Base-by-base conservation (phyloP, 2,329 filamentous ascomycete species). In the Trichoderma sp. region DNA sequence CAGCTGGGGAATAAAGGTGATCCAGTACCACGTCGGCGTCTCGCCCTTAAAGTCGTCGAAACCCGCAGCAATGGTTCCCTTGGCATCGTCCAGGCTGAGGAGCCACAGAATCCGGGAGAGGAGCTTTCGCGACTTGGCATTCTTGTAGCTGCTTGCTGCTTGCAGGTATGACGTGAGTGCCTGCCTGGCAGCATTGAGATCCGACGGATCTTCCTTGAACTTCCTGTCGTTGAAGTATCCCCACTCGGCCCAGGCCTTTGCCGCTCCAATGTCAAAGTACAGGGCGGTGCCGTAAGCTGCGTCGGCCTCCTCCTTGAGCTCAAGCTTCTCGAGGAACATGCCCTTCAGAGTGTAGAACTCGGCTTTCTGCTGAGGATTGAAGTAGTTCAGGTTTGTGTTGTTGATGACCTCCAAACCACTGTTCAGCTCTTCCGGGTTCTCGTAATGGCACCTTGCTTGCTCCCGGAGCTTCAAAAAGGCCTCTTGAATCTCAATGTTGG, bases 271-370 rank as follows among this genome's bases (percentile, higher is more conserved):
- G 72, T 99, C 96, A 71, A 97, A 98, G 79, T 94, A 98, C 67
- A 99, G 78, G 0, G 95, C 96, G 58, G 93, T 96, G 57, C 95
- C 95, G 74, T 96, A 99, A 0, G 96, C 94, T 66, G 92, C 90
- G 71, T 97, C 93, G 5, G 95, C 93, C 67, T 99, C 95, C 3
- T 91, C 90, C 74, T 93, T 93, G 72, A 97, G 91, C 64, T 89
- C 89, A 10, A 99, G 84, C 77, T 97, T 97, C 75, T 96, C 95
- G 51, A 98, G 81, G 82, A 99, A 99, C 95, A 99, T 99, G 67
- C 95, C 95, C 83, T 99, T 99, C 62, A 99, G 85, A 0, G 95
- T 99, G 81, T 97, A 99, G 79, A 99, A 99, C 76, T 99, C 95
- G 9, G 95, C 95, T 79, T 99, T 99, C 76, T 99, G 95, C 73